These are phyloP conservation scores for Claviceps purpurea DNA, from an alignment of 2,329 filamentous ascomycete species.

Conservation along the genomic window DNA sequence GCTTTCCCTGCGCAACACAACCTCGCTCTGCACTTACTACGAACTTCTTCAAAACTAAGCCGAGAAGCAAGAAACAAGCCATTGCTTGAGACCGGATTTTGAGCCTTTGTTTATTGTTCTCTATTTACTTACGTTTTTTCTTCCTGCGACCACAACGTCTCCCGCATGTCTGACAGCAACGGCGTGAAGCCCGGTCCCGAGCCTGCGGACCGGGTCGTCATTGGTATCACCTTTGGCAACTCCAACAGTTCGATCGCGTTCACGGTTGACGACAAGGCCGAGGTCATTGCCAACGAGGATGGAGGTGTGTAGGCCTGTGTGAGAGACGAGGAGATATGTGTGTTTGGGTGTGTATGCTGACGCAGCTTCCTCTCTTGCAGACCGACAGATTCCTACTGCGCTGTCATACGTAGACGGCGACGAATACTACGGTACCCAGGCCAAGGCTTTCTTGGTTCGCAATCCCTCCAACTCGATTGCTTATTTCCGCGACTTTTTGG, in stretches of 20 bases:
- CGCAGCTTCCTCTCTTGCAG: conserved; percentile 29
- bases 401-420: conserved; percentile 92
- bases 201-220: conserved; percentile 54
- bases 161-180: conserved; percentile 33
- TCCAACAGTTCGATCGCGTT: conserved; percentile 95
- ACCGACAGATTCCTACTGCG: conserved; percentile 91
- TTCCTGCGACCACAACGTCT: background rate
- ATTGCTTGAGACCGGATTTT: background rate
- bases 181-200: conserved; percentile 30
- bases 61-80: background rate
- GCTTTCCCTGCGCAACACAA: background rate
- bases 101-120: background rate
- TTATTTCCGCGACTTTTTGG: conserved; percentile 91
- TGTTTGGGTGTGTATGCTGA: background rate
- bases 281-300: conserved; percentile 98
- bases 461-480: conserved; percentile 89
- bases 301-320: conserved; percentile 50
- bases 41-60: background rate
- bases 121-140: background rate
- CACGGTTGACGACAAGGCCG: conserved; percentile 84
- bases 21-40: background rate
- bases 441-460: conserved; percentile 83
- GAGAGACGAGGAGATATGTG: background rate
- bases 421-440: conserved; percentile 92
- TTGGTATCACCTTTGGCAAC: conserved; percentile 97